These are phyloP conservation scores for Agastache rugosa DNA, from an alignment of 257 asterid genomes.

Conservation along the genomic window DNA sequence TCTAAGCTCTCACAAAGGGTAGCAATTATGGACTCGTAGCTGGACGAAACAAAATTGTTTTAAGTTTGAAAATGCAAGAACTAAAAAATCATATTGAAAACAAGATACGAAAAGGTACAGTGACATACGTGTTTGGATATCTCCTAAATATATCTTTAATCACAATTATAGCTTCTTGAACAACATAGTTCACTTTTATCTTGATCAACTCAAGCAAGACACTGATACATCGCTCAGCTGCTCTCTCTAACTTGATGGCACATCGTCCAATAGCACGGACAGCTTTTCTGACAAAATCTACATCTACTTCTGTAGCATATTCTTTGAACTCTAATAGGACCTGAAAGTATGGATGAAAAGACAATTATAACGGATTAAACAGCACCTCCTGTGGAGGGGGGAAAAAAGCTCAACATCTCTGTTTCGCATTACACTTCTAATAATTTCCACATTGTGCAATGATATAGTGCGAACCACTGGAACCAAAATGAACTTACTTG, in stretches of 20 bases:
- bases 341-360: slow-evolving; percentile 46
- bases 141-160: slow-evolving; percentile 98
- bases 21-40: slow-evolving; percentile 96
- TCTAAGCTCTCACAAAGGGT: slow-evolving; percentile 98
- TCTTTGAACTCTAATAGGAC: slow-evolving; percentile 97
- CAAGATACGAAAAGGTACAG: slow-evolving; percentile 22
- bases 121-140: slow-evolving; percentile 97
- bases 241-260: slow-evolving; percentile 99
- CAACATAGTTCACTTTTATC: slow-evolving; percentile 98
- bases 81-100: slow-evolving; percentile 16
- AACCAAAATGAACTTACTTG: slow-evolving; percentile 64
- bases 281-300: slow-evolving; percentile 97
- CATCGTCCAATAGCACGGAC: slow-evolving; percentile 99
- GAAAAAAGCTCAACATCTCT: slow-evolving; percentile 5
- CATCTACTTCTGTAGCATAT: slow-evolving; percentile 99
- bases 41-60: slow-evolving; percentile 39
- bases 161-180: slow-evolving; percentile 99
- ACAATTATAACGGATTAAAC: slow-evolving; percentile 24
- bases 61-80: slow-evolving; percentile 23
- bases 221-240: slow-evolving; percentile 99
- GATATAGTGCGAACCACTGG: slow-evolving; percentile 11
- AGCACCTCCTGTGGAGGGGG: background rate
- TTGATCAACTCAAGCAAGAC: slow-evolving; percentile 98
- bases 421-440: slow-evolving; percentile 5
- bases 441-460: slow-evolving; percentile 21